Evolutionary conservation across 768 basidiomycete genomes (phyloP).

Genomic region (Phanerochaete sordida): DNA sequence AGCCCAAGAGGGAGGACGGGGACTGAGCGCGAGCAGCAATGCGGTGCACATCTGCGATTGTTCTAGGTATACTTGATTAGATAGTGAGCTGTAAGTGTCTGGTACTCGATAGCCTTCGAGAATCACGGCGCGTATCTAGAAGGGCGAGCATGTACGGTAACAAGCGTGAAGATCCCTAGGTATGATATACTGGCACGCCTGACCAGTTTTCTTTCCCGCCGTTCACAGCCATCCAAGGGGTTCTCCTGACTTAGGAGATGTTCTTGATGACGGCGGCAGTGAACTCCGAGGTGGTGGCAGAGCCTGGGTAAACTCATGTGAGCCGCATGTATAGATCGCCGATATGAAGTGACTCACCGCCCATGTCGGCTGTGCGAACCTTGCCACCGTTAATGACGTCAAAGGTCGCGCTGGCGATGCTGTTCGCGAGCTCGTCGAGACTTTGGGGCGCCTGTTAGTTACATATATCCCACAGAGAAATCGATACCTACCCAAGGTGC

Average conservation of each 20-base stretch:
- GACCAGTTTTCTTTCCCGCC: background rate
- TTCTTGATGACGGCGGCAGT: constrained; percentile 89
- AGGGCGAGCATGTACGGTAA: constrained; percentile 1
- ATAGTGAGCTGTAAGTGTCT: background rate
- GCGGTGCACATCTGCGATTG: background rate
- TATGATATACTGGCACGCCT: background rate
- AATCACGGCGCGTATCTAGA: constrained; percentile 1
- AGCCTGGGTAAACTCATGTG: constrained; percentile 44
- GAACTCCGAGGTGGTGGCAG: constrained; percentile 91
- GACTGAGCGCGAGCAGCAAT: background rate
- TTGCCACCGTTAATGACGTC: constrained; percentile 87
- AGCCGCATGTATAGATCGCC: constrained; percentile 10
- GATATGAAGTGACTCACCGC: constrained; percentile 52
- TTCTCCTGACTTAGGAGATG: constrained; percentile 28
- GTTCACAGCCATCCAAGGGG: background rate
- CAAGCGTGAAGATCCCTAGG: constrained; percentile 3
- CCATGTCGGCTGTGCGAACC: constrained; percentile 93
- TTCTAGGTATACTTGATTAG: constrained; percentile 5
- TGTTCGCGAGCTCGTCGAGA: constrained; percentile 90
- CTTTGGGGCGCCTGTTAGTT: constrained; percentile 39
- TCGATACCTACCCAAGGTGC: constrained; percentile 78
- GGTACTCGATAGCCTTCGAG: background rate
- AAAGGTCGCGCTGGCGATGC: constrained; percentile 88
- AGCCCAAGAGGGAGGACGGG: background rate
- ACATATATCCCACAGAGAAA: constrained; percentile 2